Evolutionary conservation across 2,329 filamentous ascomycete genomes (phyloP), one percentile per base, ranked within the genome.

Genomic region (Aspergillus sp.): DNA sequence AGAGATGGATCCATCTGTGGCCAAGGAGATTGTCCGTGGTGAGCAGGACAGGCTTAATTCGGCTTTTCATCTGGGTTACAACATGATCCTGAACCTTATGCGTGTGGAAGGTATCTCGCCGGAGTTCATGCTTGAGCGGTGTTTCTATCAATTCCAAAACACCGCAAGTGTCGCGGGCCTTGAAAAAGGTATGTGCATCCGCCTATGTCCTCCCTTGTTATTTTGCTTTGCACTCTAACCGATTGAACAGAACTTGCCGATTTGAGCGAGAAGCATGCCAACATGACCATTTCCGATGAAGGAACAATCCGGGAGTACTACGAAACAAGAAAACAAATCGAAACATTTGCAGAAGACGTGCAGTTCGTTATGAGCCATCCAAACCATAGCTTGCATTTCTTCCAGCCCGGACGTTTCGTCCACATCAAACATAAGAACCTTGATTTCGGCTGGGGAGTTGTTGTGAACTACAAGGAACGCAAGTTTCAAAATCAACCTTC

Each of bases 21-120:
- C 93, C 38, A 94, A 94, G 69, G 84, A 87, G 53, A 96, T 98
- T 57, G 93, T 98, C 8, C 88, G 93, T 45, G 93, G 93, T 56
- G 86, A 96, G 62, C 93, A 98, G 67, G 94, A 98, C 67, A 89
- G 90, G 56, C 82, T 98, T 29, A 97, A 97, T 70, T 97, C 93
- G 3, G 93, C 93, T 1, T 98, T 98, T 71, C 88, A 98, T 65
- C 78, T 98, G 10, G 90, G 93, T 30, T 98, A 98, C 76, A 98
- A 98, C 73, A 98, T 98, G 93, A 88, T 98, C 62, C 76, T 98
- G 48, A 98, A 98, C 63, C 72, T 98, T 51, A 84, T 97, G 67
- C 81, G 93, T 69, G 91, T 98, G n/a, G 93, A 98, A 65, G 91
- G 89, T n/a, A 94, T 98, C 43, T 97, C 90, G 6, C 93, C 94